Percentiles rank a stretch among this genome's conserved stretches.
These are phyloP conservation scores for Trichosporon faecale DNA, from an alignment of 1,284 basidiomycete genomes.

Conservation along the genomic window DNA sequence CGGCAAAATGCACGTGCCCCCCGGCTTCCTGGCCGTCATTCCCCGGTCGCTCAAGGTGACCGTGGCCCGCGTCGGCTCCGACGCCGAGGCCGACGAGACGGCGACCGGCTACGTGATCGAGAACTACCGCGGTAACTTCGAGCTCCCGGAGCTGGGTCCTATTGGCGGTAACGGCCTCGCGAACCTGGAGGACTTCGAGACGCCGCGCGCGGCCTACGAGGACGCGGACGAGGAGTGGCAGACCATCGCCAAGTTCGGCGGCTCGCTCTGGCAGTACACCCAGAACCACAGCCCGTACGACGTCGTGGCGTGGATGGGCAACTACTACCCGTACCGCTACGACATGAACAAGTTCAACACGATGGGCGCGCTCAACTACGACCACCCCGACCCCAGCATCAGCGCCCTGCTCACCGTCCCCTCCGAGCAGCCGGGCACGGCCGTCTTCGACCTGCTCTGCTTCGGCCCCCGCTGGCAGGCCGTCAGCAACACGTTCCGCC, in stretches of 20 bases:
- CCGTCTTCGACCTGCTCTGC: conserved; percentile 29
- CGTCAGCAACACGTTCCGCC: conserved; percentile 45
- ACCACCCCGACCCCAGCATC: conserved; percentile 44
- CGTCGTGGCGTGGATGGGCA: conserved; percentile 68
- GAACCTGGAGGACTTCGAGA: conserved; percentile 63
- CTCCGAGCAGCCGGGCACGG: conserved; percentile 61
- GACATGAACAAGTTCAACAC: conserved; percentile 64
- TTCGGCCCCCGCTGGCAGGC: conserved; percentile 28
- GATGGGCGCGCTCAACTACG: conserved; percentile 63
- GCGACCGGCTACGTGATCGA: conserved; percentile 58
- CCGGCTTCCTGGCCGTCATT: conserved; percentile 63
- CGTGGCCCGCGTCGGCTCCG: conserved; percentile 41
- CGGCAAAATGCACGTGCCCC: conserved; percentile 63
- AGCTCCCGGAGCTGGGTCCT: conserved; percentile 65
- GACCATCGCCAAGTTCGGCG: conserved; percentile 27
- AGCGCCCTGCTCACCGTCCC: conserved; percentile 35
- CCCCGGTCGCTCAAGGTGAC: conserved; percentile 66
- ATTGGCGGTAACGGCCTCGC: conserved; percentile 64
- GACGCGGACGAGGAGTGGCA: conserved; percentile 59
- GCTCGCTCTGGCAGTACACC: conserved; percentile 52
- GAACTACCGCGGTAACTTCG: conserved; percentile 63
- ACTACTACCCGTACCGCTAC: conserved; percentile 70
- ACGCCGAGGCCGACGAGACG: not conserved
- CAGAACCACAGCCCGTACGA: conserved; percentile 52
- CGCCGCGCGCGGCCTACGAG: conserved; percentile 60